Percentiles rank a stretch among this genome's conserved stretches.
Conservation (phyloP, 176 grass and related monocot species). For the Secale cereale region DNA sequence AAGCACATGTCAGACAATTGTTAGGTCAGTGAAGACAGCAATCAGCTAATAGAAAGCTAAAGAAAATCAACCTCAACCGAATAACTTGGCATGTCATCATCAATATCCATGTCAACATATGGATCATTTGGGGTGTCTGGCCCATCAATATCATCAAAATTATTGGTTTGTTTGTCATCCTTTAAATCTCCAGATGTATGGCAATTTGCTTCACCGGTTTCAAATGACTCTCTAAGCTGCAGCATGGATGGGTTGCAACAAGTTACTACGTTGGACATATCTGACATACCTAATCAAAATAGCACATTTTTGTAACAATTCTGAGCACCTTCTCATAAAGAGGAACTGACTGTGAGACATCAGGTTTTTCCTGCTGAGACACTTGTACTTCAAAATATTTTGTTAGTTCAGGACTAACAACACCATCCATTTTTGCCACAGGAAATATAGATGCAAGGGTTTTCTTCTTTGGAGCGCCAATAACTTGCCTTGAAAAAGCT, state of each 20-base stretch:
- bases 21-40: not conserved
- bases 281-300: not conserved
- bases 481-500: slow-evolving; percentile 41
- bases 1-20: slow-evolving; percentile 25
- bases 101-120: slow-evolving; percentile 38
- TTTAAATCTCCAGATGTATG: slow-evolving; percentile 38
- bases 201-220: slow-evolving; percentile 46
- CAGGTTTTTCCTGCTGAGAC: slow-evolving; percentile 48
- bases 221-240: slow-evolving; percentile 79
- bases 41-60: not conserved
- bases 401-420: slow-evolving; percentile 39
- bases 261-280: slow-evolving; percentile 5
- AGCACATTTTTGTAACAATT: slow-evolving; percentile 1
- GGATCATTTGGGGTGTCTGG: slow-evolving; percentile 40
- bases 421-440: slow-evolving; percentile 69
- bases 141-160: slow-evolving; percentile 32
- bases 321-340: slow-evolving; percentile 68
- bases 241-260: slow-evolving; percentile 11
- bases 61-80: slow-evolving; percentile 43
- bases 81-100: slow-evolving; percentile 38
- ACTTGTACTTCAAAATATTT: slow-evolving; percentile 52
- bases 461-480: slow-evolving; percentile 37
- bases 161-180: slow-evolving; percentile 46
- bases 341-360: slow-evolving; percentile 51
- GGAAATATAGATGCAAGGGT: slow-evolving; percentile 62